A percentile compares a stretch with the other conserved stretches of the same genome.
These are phyloP conservation scores for Venturia asperata DNA, from an alignment of 2,329 filamentous ascomycete genomes.

Conservation along the genomic window DNA sequence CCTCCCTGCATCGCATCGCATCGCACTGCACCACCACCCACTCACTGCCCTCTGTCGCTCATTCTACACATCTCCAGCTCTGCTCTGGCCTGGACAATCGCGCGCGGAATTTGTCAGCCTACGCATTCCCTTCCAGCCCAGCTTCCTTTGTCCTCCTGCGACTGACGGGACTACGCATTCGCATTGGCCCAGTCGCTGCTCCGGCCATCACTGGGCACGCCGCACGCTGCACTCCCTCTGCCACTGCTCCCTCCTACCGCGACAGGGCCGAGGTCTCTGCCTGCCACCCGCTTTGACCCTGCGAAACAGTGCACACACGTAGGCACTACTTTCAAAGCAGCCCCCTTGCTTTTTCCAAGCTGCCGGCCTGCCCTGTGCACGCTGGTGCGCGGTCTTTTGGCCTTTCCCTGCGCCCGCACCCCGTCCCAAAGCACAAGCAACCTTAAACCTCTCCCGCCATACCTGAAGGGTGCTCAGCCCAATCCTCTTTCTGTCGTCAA, in stretches of 20 bases:
- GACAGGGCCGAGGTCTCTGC: slow-evolving; percentile 2
- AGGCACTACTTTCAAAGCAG: slow-evolving; percentile 13
- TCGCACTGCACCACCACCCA: slow-evolving; percentile 2
- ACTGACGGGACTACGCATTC: not conserved
- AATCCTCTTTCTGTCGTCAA: slow-evolving; percentile 16
- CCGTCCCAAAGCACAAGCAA: slow-evolving; percentile 13
- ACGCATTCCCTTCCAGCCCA: not conserved
- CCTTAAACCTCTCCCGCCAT: slow-evolving; percentile 15
- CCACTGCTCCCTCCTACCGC: not conserved
- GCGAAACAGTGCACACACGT: slow-evolving; percentile 14
- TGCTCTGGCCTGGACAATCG: not conserved
- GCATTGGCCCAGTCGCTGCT: not conserved
- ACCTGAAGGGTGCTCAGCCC: slow-evolving; percentile 17
- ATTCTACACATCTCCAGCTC: not conserved
- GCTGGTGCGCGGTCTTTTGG: slow-evolving; percentile 5
- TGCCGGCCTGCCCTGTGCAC: not conserved
- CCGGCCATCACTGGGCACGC: no score
- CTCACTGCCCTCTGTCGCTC: not conserved
- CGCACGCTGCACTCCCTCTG: not conserved
- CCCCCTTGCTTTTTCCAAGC: slow-evolving; percentile 12
- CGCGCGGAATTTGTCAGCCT: not conserved
- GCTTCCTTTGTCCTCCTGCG: not conserved
- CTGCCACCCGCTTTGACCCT: slow-evolving; percentile 10
- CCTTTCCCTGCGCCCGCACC: slow-evolving; percentile 11
- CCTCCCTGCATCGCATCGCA: not conserved